Evolutionary conservation across 2,329 filamentous ascomycete species (phyloP), one percentile per base, ranked within the genome.

Genomic region (Shiraia bambusicola): DNA sequence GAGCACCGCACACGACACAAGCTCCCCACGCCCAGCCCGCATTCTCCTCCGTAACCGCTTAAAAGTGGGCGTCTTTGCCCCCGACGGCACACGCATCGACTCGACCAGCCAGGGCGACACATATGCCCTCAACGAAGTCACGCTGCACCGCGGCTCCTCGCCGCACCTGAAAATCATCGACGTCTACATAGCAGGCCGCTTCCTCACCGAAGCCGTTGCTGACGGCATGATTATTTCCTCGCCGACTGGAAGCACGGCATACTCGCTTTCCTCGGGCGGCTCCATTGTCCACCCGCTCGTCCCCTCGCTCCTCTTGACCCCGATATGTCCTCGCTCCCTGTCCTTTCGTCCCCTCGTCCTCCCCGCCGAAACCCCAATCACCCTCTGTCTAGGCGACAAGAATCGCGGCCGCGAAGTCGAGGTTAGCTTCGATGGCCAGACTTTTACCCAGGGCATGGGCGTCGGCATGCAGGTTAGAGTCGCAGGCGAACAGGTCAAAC

Each of bases 201-300:
- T 93, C 59, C 76, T 98, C 32, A 98, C 93, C 1, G 90, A 95
- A 66, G 92, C 89, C 1, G 91, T 95, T 10, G 92, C 91, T 1
- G 93, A 98, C 66, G 93, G 93, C 36, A 94, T 98, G 68, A 86
- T 97, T 31, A 83, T 97, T 44, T 90, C 87, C 50, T 96, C 92
- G 0, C 93, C 93, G 0, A 98, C 93, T 0, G 93, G 93, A 2
- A 94, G 88, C 28, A 98, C 93, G 0, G 93, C 93, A 0, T 98
- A 98, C 73, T 93, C 87, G 45, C 78, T 98, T n/a, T 93, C 87
- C 52, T 87, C 86, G 2, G 93, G 93, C 3, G 93, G 93, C 1
- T 88, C 86, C 56, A 97, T 98, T 55, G 87, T 97, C 28, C 93
- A 98, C 66, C 93, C 93, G 0, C 78, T 96, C 2, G 92, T 97